phyloP scores from a whole-genome alignment of 495 filamentous ascomycete species.

The Neurospora sp. region DNA sequence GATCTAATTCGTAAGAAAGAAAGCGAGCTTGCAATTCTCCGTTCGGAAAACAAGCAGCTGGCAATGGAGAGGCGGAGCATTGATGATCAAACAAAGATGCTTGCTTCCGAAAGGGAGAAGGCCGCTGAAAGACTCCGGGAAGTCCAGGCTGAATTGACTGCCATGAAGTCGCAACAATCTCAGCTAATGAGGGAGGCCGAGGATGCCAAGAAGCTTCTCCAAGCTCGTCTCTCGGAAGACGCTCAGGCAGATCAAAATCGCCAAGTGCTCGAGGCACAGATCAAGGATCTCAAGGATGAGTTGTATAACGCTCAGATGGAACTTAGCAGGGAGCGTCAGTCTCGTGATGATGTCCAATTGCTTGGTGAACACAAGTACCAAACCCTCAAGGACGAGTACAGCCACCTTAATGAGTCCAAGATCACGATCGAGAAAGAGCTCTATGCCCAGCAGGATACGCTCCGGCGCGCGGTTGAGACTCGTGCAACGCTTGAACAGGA shows the following conservation, averaged over 20 bases:
- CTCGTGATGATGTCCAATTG: constrained; percentile 89
- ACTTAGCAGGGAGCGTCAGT: constrained; percentile 84
- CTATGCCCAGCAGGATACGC: constrained; percentile 91
- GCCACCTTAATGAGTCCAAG: constrained; percentile 85
- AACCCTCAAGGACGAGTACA: constrained; percentile 71
- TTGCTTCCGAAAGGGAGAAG: constrained; percentile 68
- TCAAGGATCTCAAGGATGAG: constrained; percentile 74
- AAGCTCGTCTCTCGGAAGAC: constrained; percentile 83
- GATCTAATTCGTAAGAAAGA: constrained; percentile 88
- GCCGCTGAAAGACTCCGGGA: constrained; percentile 69
- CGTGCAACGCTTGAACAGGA: constrained; percentile 69
- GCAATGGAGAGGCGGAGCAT: constrained; percentile 66
- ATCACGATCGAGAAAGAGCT: constrained; percentile 98
- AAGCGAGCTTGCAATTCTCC: constrained; percentile 78
- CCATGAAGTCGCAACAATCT: constrained; percentile 69
- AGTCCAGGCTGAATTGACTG: constrained; percentile 77
- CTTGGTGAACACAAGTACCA: constrained; percentile 82
- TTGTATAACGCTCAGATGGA: constrained; percentile 79
- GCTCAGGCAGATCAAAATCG: constrained; percentile 75
- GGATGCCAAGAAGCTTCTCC: constrained; percentile 76
- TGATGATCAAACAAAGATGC: constrained; percentile 60
- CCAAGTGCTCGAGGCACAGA: constrained; percentile 77
- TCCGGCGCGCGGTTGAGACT: constrained; percentile 78
- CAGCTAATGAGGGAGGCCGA: constrained; percentile 81
- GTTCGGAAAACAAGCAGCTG: constrained; percentile 68